Evolutionary conservation across 805 yeast genomes (phyloP), one percentile per base, ranked within the genome.

Genomic region (Saccharomycopsis sp.): DNA sequence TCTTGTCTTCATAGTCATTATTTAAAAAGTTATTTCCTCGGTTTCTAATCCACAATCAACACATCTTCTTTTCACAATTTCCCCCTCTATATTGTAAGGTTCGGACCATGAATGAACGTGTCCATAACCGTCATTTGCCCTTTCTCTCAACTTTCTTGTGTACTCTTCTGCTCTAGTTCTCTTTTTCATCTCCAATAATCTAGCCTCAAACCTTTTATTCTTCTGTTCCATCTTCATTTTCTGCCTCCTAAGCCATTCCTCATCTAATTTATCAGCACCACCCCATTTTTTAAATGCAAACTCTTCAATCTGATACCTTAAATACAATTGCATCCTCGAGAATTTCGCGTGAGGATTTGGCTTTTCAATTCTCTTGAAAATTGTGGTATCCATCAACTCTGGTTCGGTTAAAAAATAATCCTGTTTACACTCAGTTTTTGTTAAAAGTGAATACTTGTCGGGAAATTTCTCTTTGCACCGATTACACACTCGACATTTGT

Each of bases 281-380:
- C 93, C 95, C 99, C 98, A 93, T 63, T 93, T 90, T 58, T 84
- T 81, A 66, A 81, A 85, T 0, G 97, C 95, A 63, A 72, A 85
- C 56, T 82, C 86, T 60, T 93, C 98, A n/a, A 93, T 87, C 56
- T 93, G 97, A 57, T 79, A 84, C 48, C 98, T 67, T 37, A 93
- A 63, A 64, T 80, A 93, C 45, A 93, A 68, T 71, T 89, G 95
- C 99, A 93, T 93, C 57, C 93, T 74, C 40, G 87, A 83, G 63
- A 79, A 93, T 1, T 87, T 83, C 35, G 89, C 87, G 61, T 93
- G 96, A 0, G 99, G 99, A 58, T 93, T 93, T 2, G 96, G 87
- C 54, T 89, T 85, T 51, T 88, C 95, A 49, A 90, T 66, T 51
- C 93, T 75, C 8, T 82, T 82, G 48, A 93, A 67, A 20, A 89